Base-by-base conservation (phyloP, 371 early-diverging fungal species). In the Cokeromyces recurvatus region DNA sequence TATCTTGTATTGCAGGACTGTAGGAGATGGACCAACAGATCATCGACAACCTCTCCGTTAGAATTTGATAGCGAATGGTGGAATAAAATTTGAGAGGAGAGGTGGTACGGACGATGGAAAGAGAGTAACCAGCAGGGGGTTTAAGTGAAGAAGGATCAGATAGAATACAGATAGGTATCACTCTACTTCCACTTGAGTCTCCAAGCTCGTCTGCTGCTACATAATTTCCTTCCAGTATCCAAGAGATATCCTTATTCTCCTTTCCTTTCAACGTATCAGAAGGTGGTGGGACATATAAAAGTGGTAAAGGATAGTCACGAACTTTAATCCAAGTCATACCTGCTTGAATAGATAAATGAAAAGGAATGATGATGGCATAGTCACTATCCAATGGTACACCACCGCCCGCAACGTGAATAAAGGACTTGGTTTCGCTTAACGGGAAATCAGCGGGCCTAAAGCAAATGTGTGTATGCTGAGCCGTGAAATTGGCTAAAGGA, bases 1-100 rank as follows among this genome's bases (percentile, higher is more conserved):
- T 57, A 48, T 88, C 84, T 25, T 72, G 70, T 7, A 86, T 55
- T 3, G 74, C 67, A 3, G 83, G 78, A 31, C 79, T 83, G 23
- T 71, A 60, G 0, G 79, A 66, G 3, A 72, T 54, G 10, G 84
- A 78, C 79, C 81, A 81, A 16, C 66, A 53, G 16, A 74, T 34
- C 24, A 52, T 55, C 0, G 66, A 52, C 34, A 45, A 34, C 8
- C 58, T 48, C 2, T 56, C 43, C 0, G 55, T 64, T 4, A 41
- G 14, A 10, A 82, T 57, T 15, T 50, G 40, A 5, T 78, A 77
- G 8, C 48, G 43, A 5, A 77, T 56, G 2, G 53, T 53, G 0
- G 72, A 70, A 50, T 82, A 86, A 25, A 84, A 64, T 44, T 84
- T 84, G 29, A 73, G 55, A 0, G 85, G 83, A 34, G 77, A 77